Base-by-base conservation (phyloP, 441 rosid species). In the Cnidoscolus chayamansa region DNA sequence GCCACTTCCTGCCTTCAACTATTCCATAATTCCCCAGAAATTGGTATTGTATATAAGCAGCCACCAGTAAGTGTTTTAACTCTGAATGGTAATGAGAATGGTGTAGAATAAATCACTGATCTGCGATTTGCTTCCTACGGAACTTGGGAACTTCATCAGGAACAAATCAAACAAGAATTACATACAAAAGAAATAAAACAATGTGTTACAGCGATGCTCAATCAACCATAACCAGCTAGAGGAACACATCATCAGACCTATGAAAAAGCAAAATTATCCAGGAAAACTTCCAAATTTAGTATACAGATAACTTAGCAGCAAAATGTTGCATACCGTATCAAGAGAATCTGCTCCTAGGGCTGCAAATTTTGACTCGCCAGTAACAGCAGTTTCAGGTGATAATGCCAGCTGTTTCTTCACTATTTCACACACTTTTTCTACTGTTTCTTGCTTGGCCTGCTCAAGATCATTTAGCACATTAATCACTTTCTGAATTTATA, bases 321-420 rank as follows among this genome's bases (percentile, higher is more conserved):
- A 20, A 20, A 8, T 6, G 10, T 37, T 64, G 35, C 63, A 47
- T 82, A 92, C 95, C 63, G 93, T 92, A 72, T 92, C 98, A 67
- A 90, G 93, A 74, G 98, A 92, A 84, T 92, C 98, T 35, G 97
- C 98, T 76, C 98, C 98, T 55, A 93, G 97, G 0, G 81, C 85
- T 40, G 82, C 11, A 61, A 90, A 93, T 45, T 87, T 90, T 19
- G 98, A 88, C 15, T 73, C 88, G 2, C 90, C 93, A 1, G 77
- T 81, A 37, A 90, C 84, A 1, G 65, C 17, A 50, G 79, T 49
- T 49, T 82, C 92, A 4, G 72, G 75, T 1, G 89, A 0, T 45
- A 92, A 76, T 1, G 93, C 95, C 53, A 92, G 79, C 75, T 93
- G 95, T 72, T 89, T 88, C 88, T 75, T 86, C 68, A 93, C 98